Conservation (phyloP, 352 stramenopile genomes). For the Pythium volutum region DNA sequence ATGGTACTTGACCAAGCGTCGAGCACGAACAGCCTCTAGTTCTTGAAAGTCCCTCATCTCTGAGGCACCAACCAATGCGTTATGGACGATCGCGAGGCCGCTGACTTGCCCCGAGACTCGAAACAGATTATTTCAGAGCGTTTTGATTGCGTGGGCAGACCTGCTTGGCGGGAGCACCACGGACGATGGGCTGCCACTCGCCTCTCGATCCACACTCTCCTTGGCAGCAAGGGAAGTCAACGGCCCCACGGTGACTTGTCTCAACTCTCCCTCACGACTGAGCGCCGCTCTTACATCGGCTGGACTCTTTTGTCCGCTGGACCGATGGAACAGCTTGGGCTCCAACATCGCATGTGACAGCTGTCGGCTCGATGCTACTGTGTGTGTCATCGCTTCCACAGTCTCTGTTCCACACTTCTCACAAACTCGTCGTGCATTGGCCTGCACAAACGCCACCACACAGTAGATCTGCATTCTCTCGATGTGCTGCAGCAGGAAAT, state of each 20-base stretch:
- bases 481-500: conserved; percentile 37
- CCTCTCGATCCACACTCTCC: neutral
- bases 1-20: conserved; percentile 26
- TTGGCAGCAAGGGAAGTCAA: neutral
- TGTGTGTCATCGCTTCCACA: neutral
- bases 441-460: conserved; percentile 14
- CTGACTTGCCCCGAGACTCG: conserved; percentile 1
- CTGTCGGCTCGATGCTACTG: neutral
- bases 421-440: neutral
- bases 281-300: too few relatives aligned
- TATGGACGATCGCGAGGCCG: conserved; percentile 13
- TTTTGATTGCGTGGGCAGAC: neutral
- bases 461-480: conserved; percentile 31
- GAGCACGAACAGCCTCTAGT: conserved; percentile 19
- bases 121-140: neutral
- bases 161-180: neutral
- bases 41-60: conserved; percentile 14
- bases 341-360: neutral
- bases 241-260: too few relatives aligned
- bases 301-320: too few relatives aligned
- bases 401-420: neutral
- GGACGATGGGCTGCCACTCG: neutral
- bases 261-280: too few relatives aligned
- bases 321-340: too few relatives aligned
- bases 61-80: neutral